These are phyloP conservation scores for Puccinia novopanici DNA, from an alignment of 1,284 basidiomycete species.

Conservation along the genomic window DNA sequence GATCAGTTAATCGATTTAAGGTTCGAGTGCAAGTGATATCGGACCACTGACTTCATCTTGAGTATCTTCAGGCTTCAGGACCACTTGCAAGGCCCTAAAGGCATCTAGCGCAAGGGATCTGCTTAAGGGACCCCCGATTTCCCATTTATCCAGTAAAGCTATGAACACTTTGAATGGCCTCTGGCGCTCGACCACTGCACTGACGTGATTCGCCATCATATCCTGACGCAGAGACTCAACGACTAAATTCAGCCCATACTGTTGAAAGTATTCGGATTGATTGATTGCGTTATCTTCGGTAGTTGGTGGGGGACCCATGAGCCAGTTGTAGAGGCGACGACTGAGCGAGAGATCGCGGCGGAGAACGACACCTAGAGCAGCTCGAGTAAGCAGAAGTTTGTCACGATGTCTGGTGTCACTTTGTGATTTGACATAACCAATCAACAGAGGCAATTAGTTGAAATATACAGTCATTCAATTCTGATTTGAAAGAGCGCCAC, in stretches of 20 bases:
- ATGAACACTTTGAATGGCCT: slow-evolving; percentile 93
- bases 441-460: neutral
- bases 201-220: slow-evolving; percentile 31
- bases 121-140: slow-evolving; percentile 81
- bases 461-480: slow-evolving; percentile 54
- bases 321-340: slow-evolving; percentile 87
- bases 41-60: slow-evolving; percentile 67
- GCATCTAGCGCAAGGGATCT: slow-evolving; percentile 76
- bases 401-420: slow-evolving; percentile 54
- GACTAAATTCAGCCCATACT: slow-evolving; percentile 71
- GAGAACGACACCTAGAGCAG: slow-evolving; percentile 69
- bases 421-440: neutral
- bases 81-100: slow-evolving; percentile 70
- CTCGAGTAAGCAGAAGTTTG: slow-evolving; percentile 55
- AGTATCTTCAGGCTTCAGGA: slow-evolving; percentile 65
- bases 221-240: slow-evolving; percentile 65
- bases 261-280: slow-evolving; percentile 72
- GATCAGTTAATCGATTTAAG: neutral
- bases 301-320: slow-evolving; percentile 66
- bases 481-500: slow-evolving; percentile 51
- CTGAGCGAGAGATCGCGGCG: slow-evolving; percentile 90
- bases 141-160: slow-evolving; percentile 93
- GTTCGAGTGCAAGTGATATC: slow-evolving; percentile 9
- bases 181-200: slow-evolving; percentile 65
- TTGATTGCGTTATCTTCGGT: slow-evolving; percentile 72